Evolutionary conservation across 108 stramenopile species (phyloP), one percentile per base, ranked within the genome.

Genomic region (Aurantiochytrium sp.): DNA sequence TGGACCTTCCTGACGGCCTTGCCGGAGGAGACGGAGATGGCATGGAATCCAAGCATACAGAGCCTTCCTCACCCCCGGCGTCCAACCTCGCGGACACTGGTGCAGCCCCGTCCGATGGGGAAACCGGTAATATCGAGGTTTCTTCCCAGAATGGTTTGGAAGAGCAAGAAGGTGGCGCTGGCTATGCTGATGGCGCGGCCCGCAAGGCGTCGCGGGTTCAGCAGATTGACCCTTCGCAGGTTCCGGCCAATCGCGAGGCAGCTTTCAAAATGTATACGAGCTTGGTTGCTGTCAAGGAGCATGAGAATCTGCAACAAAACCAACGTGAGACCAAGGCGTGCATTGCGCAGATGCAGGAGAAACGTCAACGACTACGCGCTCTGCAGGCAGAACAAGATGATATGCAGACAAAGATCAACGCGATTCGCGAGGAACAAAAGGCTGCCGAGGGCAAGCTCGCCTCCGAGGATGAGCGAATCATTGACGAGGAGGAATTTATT

Each of bases 401-500:
- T 5, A 49, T 42, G 42, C 25, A 14, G 19, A 58, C 19, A 19
- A 5, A n/a, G 21, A 88, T 92, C 43, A 5, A 4, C 44, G 42
- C 6, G 51, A 90, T 69, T 87, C 88, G 83, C 55, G 44, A 57
- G 53, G 89, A 45, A 53, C 89, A 88, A 49, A 43, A 43, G 57
- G n/a, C 44, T 45, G 8, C 58, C 35, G 59, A 57, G 60, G 88
- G 88, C 6, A 59, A 88, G 44, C 55, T n/a, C 21, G 87, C 49
- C 5, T 23, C 72, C 28, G 90, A 58, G 45, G 90, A 71, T 51
- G 89, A 89, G 44, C 88, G 89, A 58, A 60, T 92, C 43, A 87
- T 92, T 23, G 92, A 92, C 55, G 90, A 90, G 58, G 92, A 92
- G 87, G 92, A 92, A 87, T 90, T 91, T 59, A 53, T 57, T 5